Base-by-base conservation (phyloP, 106 monocot genomes). In the Agapanthus africanus region DNA sequence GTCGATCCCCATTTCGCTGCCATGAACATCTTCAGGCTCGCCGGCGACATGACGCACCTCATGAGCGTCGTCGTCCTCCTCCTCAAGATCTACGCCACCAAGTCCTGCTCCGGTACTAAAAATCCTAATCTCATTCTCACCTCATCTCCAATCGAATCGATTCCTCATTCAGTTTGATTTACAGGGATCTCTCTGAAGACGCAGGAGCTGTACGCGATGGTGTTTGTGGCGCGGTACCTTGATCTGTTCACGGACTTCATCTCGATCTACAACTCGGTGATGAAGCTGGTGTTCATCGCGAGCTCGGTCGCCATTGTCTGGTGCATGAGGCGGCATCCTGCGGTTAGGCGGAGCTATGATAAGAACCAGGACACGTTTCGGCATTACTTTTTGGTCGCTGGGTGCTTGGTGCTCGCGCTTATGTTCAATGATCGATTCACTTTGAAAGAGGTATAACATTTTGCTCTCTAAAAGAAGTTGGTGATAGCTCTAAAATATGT, bases 221-320 rank as follows among this genome's bases (percentile, higher is more conserved):
- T 86, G 54, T 86, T 86, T 69, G 4, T 79, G 42, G 68, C 79
- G 11, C 72, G 86, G 25, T 86, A 86, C 73, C 27, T 86, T 41
- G 82, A 86, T 64, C 73, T 86, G 66, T 57, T 86, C 66, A 82
- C 66, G 47, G 71, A 67, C 40, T 79, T 77, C 77, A 41, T 82
- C 67, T 87, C 86, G 37, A 15, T 82, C 26, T 87, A 87, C 71
- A 87, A 87, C 46, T 63, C 76, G 21, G 62, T 82, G 71, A 87
- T 87, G 86, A 87, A 87, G 74, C 21, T 87, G 2, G 82, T 87
- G 61, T 87, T n/a, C n/a, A n/a, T n/a, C n/a, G n/a, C n/a, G n/a
- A n/a, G n/a, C n/a, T n/a, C n/a, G n/a, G n/a, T n/a, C 74, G 70
- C 77, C 38, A 87, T 87, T 46, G 86, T 87, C 7, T 87, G 86